Base-by-base conservation (phyloP, 1,284 basidiomycete species). In the Cystobasidium sp. region DNA sequence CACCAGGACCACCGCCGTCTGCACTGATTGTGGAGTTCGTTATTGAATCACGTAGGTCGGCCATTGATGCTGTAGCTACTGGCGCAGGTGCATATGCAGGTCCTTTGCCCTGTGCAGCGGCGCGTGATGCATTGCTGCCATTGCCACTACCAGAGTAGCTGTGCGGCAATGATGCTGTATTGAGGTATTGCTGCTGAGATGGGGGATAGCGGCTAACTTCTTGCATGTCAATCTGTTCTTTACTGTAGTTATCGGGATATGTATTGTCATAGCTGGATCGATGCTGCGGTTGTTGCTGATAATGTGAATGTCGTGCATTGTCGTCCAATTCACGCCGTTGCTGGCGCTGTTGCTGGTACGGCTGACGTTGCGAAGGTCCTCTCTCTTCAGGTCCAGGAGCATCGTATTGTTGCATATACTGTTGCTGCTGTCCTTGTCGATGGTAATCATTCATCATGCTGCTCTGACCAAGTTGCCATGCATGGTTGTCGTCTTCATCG, bases 51-150 rank as follows among this genome's bases (percentile, higher is more conserved):
- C 44, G 61, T 16, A 66, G 39, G 31, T 66, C 64, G 52, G 64
- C 64, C 64, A 66, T 66, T 14, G 64, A 66, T 20, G 47, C 64
- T 8, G 49, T 66, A 7, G 64, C 64, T 43, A 52, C 18, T 18
- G 64, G 64, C 1, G 64, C 64, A 37, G 64, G 51, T 37, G 49
- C 31, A 22, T 66, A 66, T 63, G 61, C 61, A 63, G 61, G 43
- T 20, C 46, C 46, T 22, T 49, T 41, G 44, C 24, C 31, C 56
- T n/a, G 12, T 59, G 22, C 18, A 41, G 56, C 56, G 18, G 12
- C 46, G n/a, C 47, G 61, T 49, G 44, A 24, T 37, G 43, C 37
- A 14, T 5, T 24, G 22, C n/a, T 20, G 59, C 20, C 44, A 37
- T 24, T 44, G 44, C 47, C 61, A 20, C 56, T n/a, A 41, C 37